These are phyloP conservation scores for Iris pallida DNA, from an alignment of 116 monocot genomes.

Conservation along the genomic window DNA sequence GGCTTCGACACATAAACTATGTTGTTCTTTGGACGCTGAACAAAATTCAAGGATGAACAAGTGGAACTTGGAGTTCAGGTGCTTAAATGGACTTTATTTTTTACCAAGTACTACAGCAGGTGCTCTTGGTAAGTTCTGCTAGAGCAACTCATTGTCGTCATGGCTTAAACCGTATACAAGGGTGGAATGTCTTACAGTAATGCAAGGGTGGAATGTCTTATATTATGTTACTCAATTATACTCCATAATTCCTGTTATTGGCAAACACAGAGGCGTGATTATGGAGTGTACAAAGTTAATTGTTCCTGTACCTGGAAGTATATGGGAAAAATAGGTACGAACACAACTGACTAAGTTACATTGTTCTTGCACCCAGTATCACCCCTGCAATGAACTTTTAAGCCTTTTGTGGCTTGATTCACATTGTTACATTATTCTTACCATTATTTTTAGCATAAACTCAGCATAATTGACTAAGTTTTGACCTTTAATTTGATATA, in stretches of 20 bases:
- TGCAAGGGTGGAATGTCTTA: no score
- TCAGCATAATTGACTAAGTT: no score
- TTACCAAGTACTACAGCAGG: constrained; percentile 3
- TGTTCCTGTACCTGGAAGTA: constrained; percentile 21
- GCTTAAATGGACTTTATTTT: constrained; percentile 1
- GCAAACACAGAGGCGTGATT: neutral
- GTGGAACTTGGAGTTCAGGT: constrained; percentile 12
- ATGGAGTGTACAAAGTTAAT: neutral
- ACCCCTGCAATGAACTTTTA: no score
- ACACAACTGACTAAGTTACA: no score
- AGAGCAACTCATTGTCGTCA: neutral
- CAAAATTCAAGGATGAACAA: neutral
- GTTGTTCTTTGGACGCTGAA: neutral
- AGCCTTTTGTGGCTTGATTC: no score
- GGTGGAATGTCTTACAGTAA: neutral
- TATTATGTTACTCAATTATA: neutral
- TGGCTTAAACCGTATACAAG: neutral
- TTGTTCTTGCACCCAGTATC: no score
- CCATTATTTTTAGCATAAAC: no score
- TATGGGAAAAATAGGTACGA: constrained; percentile 12
- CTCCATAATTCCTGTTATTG: constrained; percentile 8
- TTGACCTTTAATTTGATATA: no score
- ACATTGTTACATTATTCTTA: no score
- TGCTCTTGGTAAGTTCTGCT: neutral
- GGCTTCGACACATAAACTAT: neutral